These are phyloP conservation scores for Adansonia rubrostipa DNA, from an alignment of 441 rosid genomes.

Conservation along the genomic window DNA sequence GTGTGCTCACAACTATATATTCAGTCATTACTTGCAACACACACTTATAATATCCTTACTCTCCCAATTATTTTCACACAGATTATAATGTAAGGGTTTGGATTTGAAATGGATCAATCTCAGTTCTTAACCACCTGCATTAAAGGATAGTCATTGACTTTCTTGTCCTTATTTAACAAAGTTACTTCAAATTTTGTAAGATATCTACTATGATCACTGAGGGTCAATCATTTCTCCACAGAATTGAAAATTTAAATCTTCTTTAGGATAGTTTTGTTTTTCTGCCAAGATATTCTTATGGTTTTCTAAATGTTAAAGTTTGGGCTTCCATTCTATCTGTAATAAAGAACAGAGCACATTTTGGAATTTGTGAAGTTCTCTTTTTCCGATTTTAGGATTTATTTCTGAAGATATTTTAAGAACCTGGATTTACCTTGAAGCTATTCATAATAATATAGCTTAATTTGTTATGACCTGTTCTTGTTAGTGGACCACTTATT, in stretches of 20 bases:
- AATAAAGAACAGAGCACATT: neutral
- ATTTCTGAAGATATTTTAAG: neutral
- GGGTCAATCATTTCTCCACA: neutral
- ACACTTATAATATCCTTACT: neutral
- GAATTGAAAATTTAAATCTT: neutral
- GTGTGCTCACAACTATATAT: conserved; percentile 33
- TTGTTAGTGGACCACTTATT: neutral
- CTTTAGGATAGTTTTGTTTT: neutral
- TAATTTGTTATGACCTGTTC: neutral
- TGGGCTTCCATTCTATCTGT: neutral
- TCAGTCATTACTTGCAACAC: neutral
- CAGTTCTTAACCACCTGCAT: neutral
- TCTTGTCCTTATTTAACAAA: neutral
- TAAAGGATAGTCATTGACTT: neutral
- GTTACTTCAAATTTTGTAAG: neutral
- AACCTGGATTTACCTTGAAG: neutral
- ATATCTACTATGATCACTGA: neutral
- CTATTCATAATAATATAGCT: neutral
- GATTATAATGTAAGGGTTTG: neutral
- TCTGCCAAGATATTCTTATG: neutral
- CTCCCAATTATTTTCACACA: neutral
- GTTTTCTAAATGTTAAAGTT: neutral
- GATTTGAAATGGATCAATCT: neutral
- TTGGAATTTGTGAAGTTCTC: neutral
- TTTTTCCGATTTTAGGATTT: neutral